Evolutionary conservation across 176 grass and related monocot genomes (phyloP), one percentile per base, ranked within the genome.

Genomic region (Aegilops speltoides): DNA sequence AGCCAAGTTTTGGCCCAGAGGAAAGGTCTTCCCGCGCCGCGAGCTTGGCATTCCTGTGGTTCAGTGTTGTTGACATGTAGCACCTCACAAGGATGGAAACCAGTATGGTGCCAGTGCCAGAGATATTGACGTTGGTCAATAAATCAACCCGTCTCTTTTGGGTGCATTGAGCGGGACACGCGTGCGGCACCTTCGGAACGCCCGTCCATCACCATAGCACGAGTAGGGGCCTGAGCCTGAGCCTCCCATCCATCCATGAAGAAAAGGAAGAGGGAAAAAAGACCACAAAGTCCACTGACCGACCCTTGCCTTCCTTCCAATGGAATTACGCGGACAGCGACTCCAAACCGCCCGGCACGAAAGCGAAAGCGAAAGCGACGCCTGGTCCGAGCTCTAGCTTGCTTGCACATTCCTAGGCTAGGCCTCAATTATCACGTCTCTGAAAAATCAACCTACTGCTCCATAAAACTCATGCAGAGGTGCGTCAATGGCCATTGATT

Each of bases 241-340:
- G 11, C 43, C 43, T 48, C 13, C 45, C 45, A 50, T 50, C 46
- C 14, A 5, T 50, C 46, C 46, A 50, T 50, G 14, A 50, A 50
- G 36, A 43, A 40, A 32, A 29, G 16, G 20, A 2, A 17, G 26
- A 5, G 3, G 2, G 4, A 37, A 37, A 69, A 6, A 22, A 22
- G 4, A 40, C 66, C 15, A 37, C 8, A 72, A 4, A 59, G 80
- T 3, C 32, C 32, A 59, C 62, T 50, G 20, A 22, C 64, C 28
- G 22, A 19, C 81, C 36, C n/a, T n/a, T n/a, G n/a, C 38, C 38
- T 13, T 16, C 31, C 26, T 71, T 29, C 19, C 34, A 1, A 61
- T n/a, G 61, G 23, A 70, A 78, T 62, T 11, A 69, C 38, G 62
- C 9, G 12, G 61, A 81, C 83, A 85, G 14, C 3, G 78, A 85